These are phyloP conservation scores for Spathaspora arborariae DNA, from an alignment of 805 yeast genomes.

Conservation along the genomic window DNA sequence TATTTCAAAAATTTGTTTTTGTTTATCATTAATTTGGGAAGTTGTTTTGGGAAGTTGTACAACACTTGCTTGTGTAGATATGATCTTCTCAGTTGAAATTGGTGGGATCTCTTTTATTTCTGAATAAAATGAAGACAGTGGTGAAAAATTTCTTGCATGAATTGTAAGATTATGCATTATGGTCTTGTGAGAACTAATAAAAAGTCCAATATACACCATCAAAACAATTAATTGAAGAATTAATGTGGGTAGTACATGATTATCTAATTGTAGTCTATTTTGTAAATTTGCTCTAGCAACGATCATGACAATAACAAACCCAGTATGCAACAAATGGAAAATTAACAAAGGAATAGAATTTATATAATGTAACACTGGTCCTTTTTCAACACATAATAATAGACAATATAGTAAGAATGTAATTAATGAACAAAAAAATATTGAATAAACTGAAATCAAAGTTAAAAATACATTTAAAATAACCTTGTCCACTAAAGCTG, in stretches of 20 bases:
- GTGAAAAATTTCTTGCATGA: neutral
- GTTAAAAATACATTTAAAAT: neutral
- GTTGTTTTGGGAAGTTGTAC: neutral
- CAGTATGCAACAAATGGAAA: neutral
- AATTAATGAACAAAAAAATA: neutral
- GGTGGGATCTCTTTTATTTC: neutral
- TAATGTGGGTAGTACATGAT: neutral
- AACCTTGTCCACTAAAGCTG: neutral
- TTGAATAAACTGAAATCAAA: neutral
- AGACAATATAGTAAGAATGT: neutral
- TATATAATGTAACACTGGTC: conserved; percentile 1
- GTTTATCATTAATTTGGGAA: neutral
- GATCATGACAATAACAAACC: neutral
- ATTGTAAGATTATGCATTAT: too few relatives aligned
- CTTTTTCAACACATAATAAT: conserved; percentile 1
- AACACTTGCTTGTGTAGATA: neutral
- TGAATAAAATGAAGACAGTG: conserved; percentile 3
- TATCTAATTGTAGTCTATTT: neutral
- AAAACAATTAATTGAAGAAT: neutral
- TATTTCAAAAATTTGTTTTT: neutral
- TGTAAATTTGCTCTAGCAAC: neutral
- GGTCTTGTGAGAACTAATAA: neutral
- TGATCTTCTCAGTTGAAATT: neutral
- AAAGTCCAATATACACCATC: neutral
- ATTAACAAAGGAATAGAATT: neutral